These are phyloP conservation scores for Phytopythium vexans DNA, from an alignment of 352 stramenopile genomes.

Conservation along the genomic window DNA sequence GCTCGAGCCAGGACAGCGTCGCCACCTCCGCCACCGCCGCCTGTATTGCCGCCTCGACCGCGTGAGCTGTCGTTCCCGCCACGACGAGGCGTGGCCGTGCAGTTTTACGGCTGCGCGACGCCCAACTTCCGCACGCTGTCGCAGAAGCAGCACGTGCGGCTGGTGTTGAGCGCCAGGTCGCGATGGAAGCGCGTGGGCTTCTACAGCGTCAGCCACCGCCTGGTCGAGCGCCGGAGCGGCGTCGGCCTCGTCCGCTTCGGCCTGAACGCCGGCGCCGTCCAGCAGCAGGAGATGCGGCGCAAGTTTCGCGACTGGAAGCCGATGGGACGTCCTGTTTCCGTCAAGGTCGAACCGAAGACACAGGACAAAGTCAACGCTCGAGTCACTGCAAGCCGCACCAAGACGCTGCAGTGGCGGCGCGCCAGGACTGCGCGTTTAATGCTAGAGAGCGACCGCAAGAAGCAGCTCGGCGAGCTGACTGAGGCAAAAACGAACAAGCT, in stretches of 20 bases:
- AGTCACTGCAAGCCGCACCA: not conserved
- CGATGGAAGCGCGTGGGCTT: conserved; percentile 16
- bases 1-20: conserved; percentile 6
- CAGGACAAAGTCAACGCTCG: not conserved
- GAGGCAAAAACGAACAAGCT: not conserved
- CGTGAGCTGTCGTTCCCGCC: conserved; percentile 14
- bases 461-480: too few relatives aligned
- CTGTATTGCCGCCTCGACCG: too few relatives aligned
- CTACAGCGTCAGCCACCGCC: conserved; percentile 18
- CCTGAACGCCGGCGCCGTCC: conserved; percentile 11
- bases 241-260: conserved; percentile 17
- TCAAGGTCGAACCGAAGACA: not conserved
- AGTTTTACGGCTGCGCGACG: conserved; percentile 3
- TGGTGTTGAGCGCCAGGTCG: conserved; percentile 15
- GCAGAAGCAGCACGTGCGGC: conserved; percentile 20
- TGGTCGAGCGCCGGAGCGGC: conserved; percentile 24
- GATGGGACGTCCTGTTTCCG: conserved; percentile 1
- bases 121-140: conserved; percentile 23
- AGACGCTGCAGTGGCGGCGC: conserved; percentile 13
- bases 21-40: not conserved
- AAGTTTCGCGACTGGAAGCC: conserved; percentile 11
- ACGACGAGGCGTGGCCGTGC: conserved; percentile 14
- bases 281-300: conserved; percentile 8
- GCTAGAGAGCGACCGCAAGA: not conserved
- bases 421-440: conserved; percentile 5